Base-by-base conservation (phyloP, 2,329 filamentous ascomycete species). In the Fusarium continuum region DNA sequence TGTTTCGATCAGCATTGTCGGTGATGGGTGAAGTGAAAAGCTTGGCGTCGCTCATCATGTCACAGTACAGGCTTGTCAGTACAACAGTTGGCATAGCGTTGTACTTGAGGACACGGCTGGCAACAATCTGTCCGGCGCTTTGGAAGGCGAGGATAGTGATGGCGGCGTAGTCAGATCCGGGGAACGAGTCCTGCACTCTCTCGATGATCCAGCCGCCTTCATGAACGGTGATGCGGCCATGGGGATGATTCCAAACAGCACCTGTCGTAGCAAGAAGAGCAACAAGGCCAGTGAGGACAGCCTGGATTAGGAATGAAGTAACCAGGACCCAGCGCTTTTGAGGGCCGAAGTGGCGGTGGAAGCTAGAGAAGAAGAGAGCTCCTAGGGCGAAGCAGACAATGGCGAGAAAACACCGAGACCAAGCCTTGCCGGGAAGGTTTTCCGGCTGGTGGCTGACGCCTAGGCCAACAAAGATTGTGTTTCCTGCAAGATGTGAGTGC, bases 391-490 rank as follows among this genome's bases (percentile, higher is more conserved):
- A 71, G 43, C 50, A 70, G 36, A 67, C 46, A 5, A 71, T 71
- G n/a, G 69, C 69, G 29, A 71, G 48, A 5, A 71, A 53, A 60
- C 67, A 71, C n/a, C 69, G 69, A 13, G 69, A 71, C 69, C 69
- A 71, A 0, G 65, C 69, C 20, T 70, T 67, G 13, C 64, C 36
- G 2, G 69, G 69, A 0, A 71, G 54, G 26, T 71, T 71, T 3
- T 71, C 69, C 0, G 69, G 69, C 5, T 71, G 69, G 10, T 69
- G 67, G 8, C 69, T 71, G 7, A 60, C 69, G 2, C 69, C 69
- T 3, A 71, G 20, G 5, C 69, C 69, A 14, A 71, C 64, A 35
- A 71, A 71, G 26, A 71, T 71, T 43, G 69, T 71, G 55, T 71
- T 71, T 60, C 69, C 69, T 71, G 8, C 2, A 2, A 2, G 2